Evolutionary conservation across 139 green algal genomes (phyloP).

Genomic region (Micromonas commoda): DNA sequence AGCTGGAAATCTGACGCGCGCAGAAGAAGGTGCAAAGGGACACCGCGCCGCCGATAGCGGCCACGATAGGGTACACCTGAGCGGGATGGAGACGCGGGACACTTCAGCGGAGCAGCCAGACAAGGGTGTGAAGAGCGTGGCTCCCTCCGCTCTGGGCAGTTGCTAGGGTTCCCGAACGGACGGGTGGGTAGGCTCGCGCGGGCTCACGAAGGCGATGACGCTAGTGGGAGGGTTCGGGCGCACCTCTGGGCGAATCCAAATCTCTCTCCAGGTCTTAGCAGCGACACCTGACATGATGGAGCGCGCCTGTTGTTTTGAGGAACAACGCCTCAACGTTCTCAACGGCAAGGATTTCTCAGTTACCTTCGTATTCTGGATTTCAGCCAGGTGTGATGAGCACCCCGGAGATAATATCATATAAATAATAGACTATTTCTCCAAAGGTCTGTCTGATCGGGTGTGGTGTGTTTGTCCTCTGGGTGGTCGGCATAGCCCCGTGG

Average conservation of each 20-base stretch:
- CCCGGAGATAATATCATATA: too few relatives aligned
- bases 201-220: background rate
- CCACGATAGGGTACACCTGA: constrained; percentile 22
- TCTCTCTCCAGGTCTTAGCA: background rate
- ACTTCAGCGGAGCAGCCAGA: background rate
- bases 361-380: too few relatives aligned
- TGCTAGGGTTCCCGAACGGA: background rate
- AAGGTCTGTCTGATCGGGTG: too few relatives aligned
- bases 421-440: too few relatives aligned
- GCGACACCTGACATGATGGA: background rate
- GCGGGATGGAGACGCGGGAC: background rate
- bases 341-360: too few relatives aligned
- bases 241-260: background rate
- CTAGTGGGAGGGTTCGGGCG: background rate
- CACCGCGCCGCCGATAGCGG: constrained; percentile 1
- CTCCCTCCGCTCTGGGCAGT: background rate
- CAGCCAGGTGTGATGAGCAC: too few relatives aligned
- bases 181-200: background rate
- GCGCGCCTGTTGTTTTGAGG: too few relatives aligned
- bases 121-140: background rate
- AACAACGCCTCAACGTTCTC: too few relatives aligned
- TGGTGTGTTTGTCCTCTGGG: too few relatives aligned
- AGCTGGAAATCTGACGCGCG: background rate
- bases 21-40: constrained; percentile 11
- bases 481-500: too few relatives aligned